These are phyloP conservation scores for Hirschfeldia incana DNA, from an alignment of 345 rosid species.

Conservation along the genomic window DNA sequence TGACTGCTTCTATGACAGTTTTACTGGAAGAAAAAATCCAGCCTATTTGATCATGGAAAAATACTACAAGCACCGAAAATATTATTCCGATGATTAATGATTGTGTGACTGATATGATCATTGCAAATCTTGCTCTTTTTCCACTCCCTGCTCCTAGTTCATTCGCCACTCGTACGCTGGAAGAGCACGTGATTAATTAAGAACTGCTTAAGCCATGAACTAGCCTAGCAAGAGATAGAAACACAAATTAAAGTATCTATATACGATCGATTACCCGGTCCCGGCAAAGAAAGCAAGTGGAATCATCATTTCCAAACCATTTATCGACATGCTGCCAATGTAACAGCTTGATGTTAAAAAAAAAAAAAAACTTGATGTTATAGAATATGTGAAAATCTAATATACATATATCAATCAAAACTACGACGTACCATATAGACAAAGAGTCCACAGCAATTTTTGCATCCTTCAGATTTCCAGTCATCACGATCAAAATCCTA, in stretches of 20 bases:
- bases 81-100: constrained; percentile 57
- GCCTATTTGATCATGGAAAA: constrained; percentile 47
- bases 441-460: constrained; percentile 66
- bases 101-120: constrained; percentile 54
- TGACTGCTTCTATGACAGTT: constrained; percentile 57
- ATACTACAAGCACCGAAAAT: constrained; percentile 55
- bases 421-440: constrained; percentile 36
- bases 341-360: neutral
- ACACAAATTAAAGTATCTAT: neutral
- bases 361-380: neutral
- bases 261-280: constrained; percentile 46
- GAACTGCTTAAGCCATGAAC: neutral
- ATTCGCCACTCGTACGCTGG: constrained; percentile 64
- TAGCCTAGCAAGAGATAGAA: neutral
- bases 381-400: neutral
- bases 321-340: constrained; percentile 64
- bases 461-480: constrained; percentile 73
- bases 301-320: constrained; percentile 87
- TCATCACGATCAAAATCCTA: constrained; percentile 63
- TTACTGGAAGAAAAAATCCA: constrained; percentile 62
- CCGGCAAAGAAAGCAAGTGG: constrained; percentile 84
- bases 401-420: neutral
- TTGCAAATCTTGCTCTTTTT: constrained; percentile 60
- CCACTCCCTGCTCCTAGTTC: constrained; percentile 26
- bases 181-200: neutral